Conservation (phyloP, 768 basidiomycete genomes). For the Psilocybe subaeruginosa region DNA sequence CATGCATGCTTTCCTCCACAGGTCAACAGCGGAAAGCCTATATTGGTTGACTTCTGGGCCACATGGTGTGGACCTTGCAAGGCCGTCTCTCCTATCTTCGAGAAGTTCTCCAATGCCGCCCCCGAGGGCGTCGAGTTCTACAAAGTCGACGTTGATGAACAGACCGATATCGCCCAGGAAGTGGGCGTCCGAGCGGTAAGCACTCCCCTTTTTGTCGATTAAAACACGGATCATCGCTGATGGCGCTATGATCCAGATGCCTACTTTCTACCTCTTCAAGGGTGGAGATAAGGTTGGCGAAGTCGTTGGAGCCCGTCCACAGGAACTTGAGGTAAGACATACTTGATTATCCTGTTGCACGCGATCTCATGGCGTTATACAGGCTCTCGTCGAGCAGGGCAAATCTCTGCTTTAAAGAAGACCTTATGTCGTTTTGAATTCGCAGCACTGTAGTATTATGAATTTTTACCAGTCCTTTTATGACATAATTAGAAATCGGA, state of each 20-base stretch:
- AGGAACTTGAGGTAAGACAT: conserved; percentile 39
- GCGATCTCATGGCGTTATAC: not conserved
- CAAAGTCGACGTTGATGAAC: conserved; percentile 75
- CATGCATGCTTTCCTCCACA: conserved; percentile 16
- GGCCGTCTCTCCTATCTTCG: conserved; percentile 66
- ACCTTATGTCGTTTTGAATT: not conserved
- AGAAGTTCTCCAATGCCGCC: conserved; percentile 46
- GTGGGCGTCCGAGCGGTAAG: conserved; percentile 65
- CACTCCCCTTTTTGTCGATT: conserved; percentile 9
- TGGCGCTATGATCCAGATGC: conserved; percentile 34
- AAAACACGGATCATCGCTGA: not conserved
- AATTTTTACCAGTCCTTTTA: not conserved
- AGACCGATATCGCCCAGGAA: conserved; percentile 54
- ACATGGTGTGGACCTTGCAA: conserved; percentile 78
- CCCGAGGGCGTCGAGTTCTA: conserved; percentile 55
- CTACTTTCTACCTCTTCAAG: conserved; percentile 42
- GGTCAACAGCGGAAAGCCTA: conserved; percentile 50
- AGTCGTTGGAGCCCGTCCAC: conserved; percentile 52
- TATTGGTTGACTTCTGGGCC: conserved; percentile 77
- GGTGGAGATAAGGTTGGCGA: conserved; percentile 35
- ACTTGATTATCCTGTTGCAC: not conserved
- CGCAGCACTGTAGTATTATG: conserved; percentile 4
- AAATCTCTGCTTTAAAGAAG: not conserved
- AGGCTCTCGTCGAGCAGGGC: conserved; percentile 6
- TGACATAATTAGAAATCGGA: not conserved